Evolutionary conservation across 2,329 filamentous ascomycete species (phyloP).

Genomic region (Aspergillus felis): DNA sequence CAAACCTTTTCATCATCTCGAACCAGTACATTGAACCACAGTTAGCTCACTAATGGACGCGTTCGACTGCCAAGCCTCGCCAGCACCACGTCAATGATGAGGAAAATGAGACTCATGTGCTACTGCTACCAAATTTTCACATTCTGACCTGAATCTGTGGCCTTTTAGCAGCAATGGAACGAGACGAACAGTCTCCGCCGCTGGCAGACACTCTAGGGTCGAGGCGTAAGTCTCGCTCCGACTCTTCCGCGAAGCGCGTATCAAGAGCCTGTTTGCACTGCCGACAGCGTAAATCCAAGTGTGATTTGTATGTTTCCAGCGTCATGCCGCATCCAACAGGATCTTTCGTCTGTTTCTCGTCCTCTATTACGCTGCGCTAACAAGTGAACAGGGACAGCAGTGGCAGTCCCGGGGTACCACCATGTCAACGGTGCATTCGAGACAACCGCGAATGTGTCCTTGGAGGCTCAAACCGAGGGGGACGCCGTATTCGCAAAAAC

Average conservation of each 20-base stretch:
- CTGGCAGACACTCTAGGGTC: constrained; percentile 8
- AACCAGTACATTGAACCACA: neutral
- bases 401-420: constrained; percentile 48
- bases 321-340: neutral
- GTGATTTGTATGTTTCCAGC: constrained; percentile 45
- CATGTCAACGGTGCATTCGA: constrained; percentile 56
- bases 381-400: constrained; percentile 39
- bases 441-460: constrained; percentile 58
- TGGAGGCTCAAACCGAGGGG: constrained; percentile 57
- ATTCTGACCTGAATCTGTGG: neutral
- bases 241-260: constrained; percentile 41
- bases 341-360: too few relatives aligned
- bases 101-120: neutral
- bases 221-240: constrained; percentile 21
- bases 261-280: constrained; percentile 48
- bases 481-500: constrained; percentile 55
- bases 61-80: neutral
- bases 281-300: constrained; percentile 48
- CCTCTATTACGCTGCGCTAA: constrained; percentile 7
- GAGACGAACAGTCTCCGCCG: constrained; percentile 14
- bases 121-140: neutral
- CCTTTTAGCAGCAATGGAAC: constrained; percentile 6
- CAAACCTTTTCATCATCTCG: neutral
- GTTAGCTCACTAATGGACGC: neutral
- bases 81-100: neutral